Percentiles rank a stretch among this genome's conserved stretches.
Conservation (phyloP, 306 rosid genomes). For the Luffa aegyptiaca region DNA sequence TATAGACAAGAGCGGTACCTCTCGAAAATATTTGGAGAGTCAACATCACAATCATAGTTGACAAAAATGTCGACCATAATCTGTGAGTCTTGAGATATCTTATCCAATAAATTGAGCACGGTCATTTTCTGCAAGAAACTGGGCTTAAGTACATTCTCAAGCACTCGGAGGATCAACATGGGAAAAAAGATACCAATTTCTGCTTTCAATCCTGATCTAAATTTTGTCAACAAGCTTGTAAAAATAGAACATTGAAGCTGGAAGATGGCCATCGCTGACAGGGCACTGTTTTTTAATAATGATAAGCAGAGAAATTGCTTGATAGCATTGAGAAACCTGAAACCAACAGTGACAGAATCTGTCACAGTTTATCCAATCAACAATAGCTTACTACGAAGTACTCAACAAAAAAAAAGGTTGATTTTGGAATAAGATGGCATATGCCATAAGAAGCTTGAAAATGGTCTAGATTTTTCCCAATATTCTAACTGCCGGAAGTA, state of each 20-base stretch:
- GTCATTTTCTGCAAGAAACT: conserved; percentile 98
- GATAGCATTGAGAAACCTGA: conserved; percentile 83
- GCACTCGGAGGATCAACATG: conserved; percentile 92
- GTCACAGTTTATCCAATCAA: conserved; percentile 14
- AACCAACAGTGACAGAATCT: conserved; percentile 24
- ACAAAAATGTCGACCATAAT: conserved; percentile 87
- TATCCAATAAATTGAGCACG: conserved; percentile 81
- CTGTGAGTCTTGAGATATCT: conserved; percentile 82
- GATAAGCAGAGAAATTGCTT: conserved; percentile 95
- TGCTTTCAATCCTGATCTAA: conserved; percentile 81
- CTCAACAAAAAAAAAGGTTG: neutral
- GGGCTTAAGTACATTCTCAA: conserved; percentile 98
- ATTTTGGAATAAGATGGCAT: neutral
- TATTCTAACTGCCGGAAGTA: neutral
- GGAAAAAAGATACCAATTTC: conserved; percentile 98
- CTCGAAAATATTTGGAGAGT: conserved; percentile 93
- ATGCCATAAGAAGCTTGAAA: neutral
- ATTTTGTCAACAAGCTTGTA: conserved; percentile 70
- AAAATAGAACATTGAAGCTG: conserved; percentile 95
- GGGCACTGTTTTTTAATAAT: conserved; percentile 85
- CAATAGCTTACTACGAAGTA: conserved; percentile 2
- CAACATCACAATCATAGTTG: conserved; percentile 97
- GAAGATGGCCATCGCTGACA: conserved; percentile 92
- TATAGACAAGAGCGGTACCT: conserved; percentile 53
- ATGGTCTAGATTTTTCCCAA: neutral